Evolutionary conservation across 345 rosid species (phyloP), one percentile per base, ranked within the genome.

Genomic region (Citrus maxima): DNA sequence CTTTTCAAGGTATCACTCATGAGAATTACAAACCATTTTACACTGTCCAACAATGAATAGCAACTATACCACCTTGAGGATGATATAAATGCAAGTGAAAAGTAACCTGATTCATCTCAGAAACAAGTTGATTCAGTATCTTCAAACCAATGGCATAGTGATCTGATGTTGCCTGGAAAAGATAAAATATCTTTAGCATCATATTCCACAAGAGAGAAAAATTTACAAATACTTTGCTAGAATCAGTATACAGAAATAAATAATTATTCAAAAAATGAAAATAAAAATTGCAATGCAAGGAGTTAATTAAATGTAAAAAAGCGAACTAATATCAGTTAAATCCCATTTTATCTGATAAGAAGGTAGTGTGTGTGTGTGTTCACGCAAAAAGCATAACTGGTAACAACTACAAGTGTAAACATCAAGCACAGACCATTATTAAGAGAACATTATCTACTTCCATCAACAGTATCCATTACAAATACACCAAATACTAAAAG

Each of bases 101-200:
- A 79, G 88, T 79, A 65, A 94, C 99, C 97, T 92, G 98, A 86
- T 94, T 97, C 96, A 97, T 97, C 92, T 97, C 99, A 82, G 93
- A 90, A 49, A 97, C 98, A 40, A 97, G 95, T 78, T 97, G 99
- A 88, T 94, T 93, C 78, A 97, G 80, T 82, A 97, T 94, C 93
- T 91, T 94, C 91, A 97, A 85, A 61, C 98, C 99, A 86, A 97
- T 93, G 81, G 90, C 88, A 84, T 90, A 94, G 84, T 94, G 98
- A 85, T 88, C 89, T 14, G 98, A 83, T 40, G 96, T 86, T 78
- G 93, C 97, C 99, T 97, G 88, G 61, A n/a, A 80, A 84, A 42
- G 10, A 81, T 16, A 80, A 37, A 67, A 73, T 24, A 25, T 25
- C 61, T 10, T 56, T 66, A 80, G 72, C 60, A 80, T 66, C 63